phyloP scores from a whole-genome alignment of 2,329 filamentous ascomycete genomes.

The Phoma sp. region DNA sequence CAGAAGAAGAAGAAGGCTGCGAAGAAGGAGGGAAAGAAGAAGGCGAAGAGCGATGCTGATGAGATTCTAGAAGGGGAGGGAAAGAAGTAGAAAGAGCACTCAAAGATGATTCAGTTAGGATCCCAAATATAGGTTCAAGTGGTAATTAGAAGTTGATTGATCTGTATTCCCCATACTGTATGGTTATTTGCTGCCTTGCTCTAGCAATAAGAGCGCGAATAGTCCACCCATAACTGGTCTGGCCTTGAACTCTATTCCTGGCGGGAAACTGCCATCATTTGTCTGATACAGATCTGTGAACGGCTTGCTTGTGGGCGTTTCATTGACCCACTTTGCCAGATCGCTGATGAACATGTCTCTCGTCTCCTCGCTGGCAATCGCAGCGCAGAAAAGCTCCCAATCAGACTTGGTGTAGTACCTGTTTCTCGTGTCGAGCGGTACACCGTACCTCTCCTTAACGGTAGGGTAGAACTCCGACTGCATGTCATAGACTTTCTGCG shows the following conservation, averaged over 20 bases:
- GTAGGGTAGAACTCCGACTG: constrained; percentile 82
- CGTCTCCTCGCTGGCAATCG: constrained; percentile 72
- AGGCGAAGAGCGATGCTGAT: constrained; percentile 1
- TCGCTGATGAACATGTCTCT: constrained; percentile 73
- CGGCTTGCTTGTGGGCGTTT: constrained; percentile 75
- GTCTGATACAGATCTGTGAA: constrained; percentile 85
- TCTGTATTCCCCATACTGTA: not conserved
- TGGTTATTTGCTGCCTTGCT: constrained; percentile 59
- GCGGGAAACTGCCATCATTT: constrained; percentile 75
- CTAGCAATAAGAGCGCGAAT: constrained; percentile 82
- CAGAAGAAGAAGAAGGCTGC: constrained; percentile 3
- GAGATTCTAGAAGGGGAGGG: constrained; percentile 11
- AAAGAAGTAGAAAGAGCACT: constrained; percentile 11
- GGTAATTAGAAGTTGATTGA: too few species aligned
- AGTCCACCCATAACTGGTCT: constrained; percentile 84
- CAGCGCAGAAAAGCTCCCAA: constrained; percentile 89
- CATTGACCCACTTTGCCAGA: constrained; percentile 81
- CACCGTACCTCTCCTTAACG: constrained; percentile 79
- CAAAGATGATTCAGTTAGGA: not conserved
- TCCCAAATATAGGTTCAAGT: too few species aligned
- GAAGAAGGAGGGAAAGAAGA: constrained; percentile 3
- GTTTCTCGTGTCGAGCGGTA: constrained; percentile 82
- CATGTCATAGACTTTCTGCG: constrained; percentile 75
- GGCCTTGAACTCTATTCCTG: constrained; percentile 77
- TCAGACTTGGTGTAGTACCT: constrained; percentile 81